Percentiles rank a stretch among this genome's conserved stretches.
Conservation (phyloP, 2,329 filamentous ascomycete species). For the Coniochaeta prunicola region DNA sequence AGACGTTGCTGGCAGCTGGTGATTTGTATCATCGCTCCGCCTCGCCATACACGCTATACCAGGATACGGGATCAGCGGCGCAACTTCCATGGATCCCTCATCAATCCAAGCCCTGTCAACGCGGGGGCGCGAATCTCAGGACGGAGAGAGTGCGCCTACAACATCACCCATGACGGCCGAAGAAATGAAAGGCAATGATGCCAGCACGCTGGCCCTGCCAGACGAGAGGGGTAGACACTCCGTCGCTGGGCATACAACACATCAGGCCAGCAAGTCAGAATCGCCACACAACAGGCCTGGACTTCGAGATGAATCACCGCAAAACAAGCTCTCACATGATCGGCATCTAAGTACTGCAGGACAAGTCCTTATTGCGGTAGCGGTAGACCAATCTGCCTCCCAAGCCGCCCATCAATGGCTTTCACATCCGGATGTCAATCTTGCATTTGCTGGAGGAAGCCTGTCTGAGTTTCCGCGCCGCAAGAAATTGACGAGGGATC, state of each 20-base stretch:
- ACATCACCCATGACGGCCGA: conserved; percentile 34
- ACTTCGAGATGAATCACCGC: conserved; percentile 38
- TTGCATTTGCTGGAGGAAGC: conserved; percentile 56
- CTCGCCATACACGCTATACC: too few species aligned
- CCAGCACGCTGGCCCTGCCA: conserved; percentile 41
- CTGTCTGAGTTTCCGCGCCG: conserved; percentile 54
- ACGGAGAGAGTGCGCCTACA: conserved; percentile 20
- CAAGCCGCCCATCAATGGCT: conserved; percentile 62
- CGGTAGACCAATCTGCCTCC: conserved; percentile 57
- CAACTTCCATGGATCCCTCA: too few species aligned
- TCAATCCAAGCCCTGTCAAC: too few species aligned
- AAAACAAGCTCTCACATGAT: conserved; percentile 20
- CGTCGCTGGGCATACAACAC: conserved; percentile 20
- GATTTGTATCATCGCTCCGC: too few species aligned
- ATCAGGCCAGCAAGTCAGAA: conserved; percentile 38
- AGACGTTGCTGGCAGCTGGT: too few species aligned
- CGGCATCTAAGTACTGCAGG: conserved; percentile 30
- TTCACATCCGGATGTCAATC: conserved; percentile 64
- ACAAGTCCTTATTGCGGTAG: conserved; percentile 40
- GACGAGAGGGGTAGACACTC: conserved; percentile 35
- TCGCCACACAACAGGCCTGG: conserved; percentile 46
- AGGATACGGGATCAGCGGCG: too few species aligned
- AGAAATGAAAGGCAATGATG: conserved; percentile 43
- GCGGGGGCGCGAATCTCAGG: conserved; percentile 42
- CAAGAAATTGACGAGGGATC: too few species aligned